Evolutionary conservation across 2,329 filamentous ascomycete genomes (phyloP).

Genomic region (Teratosphaeria zuluensis): DNA sequence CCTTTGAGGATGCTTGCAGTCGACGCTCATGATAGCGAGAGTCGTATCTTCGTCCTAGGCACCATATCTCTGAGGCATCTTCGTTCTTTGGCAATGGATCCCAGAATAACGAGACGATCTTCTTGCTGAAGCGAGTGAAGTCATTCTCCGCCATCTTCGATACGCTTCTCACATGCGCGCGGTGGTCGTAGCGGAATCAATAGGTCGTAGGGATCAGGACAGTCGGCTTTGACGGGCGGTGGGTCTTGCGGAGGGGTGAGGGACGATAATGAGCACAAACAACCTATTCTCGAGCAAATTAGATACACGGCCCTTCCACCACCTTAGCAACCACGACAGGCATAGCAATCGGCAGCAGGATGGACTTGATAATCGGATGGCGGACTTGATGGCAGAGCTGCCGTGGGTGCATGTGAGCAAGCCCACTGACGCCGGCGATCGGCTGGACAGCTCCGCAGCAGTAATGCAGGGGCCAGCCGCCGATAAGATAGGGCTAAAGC

Average conservation of each 20-base stretch:
- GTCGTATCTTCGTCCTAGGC: slow-evolving; percentile 53
- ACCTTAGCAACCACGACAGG: background rate
- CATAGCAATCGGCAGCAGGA: background rate
- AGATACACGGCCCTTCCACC: background rate
- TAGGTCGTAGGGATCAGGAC: background rate
- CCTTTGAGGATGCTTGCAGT: slow-evolving; percentile 3
- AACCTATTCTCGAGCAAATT: background rate
- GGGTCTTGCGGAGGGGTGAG: too few relatives aligned
- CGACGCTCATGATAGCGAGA: slow-evolving; percentile 18
- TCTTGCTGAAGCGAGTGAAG: slow-evolving; percentile 62
- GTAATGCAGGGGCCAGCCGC: background rate
- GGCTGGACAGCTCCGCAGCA: background rate
- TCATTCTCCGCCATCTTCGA: slow-evolving; percentile 43
- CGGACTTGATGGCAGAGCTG: background rate
- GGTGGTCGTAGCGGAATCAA: background rate
- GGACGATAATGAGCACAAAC: background rate
- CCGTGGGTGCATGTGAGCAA: background rate
- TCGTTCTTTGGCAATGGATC: slow-evolving; percentile 83
- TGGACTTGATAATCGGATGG: background rate
- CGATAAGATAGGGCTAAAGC: background rate
- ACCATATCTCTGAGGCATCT: slow-evolving; percentile 70
- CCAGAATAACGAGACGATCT: slow-evolving; percentile 85
- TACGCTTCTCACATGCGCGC: background rate
- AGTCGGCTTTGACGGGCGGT: background rate
- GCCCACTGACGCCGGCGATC: background rate